Evolutionary conservation across 2,329 filamentous ascomycete species (phyloP).

Genomic region (Pseudogymnoascus sp.): DNA sequence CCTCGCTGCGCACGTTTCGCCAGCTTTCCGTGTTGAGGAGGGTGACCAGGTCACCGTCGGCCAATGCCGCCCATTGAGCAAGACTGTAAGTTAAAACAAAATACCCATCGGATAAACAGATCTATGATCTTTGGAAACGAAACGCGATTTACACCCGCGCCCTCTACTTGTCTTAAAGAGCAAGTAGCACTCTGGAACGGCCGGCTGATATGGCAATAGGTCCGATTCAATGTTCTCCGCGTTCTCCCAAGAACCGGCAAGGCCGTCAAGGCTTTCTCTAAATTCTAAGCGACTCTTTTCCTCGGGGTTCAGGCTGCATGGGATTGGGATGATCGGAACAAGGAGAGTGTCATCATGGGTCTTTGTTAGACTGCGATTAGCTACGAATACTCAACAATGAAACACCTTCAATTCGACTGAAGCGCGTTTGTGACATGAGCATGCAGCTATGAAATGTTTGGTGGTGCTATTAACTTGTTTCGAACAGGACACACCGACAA

Average conservation of each 20-base stretch:
- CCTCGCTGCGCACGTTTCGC: constrained; percentile 96
- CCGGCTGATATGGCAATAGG: constrained; percentile 42
- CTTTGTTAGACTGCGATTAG: constrained; percentile 6
- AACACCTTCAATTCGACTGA: constrained; percentile 10
- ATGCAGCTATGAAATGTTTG: constrained; percentile 4
- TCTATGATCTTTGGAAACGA: constrained; percentile 11
- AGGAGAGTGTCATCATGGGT: constrained; percentile 25
- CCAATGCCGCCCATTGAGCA: constrained; percentile 98
- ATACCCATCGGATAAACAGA: constrained; percentile 8
- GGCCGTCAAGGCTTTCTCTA: constrained; percentile 94
- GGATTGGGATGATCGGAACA: constrained; percentile 28
- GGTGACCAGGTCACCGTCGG: constrained; percentile 99
- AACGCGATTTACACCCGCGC: constrained; percentile 12
- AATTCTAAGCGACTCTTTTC: constrained; percentile 67
- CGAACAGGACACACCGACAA: neutral
- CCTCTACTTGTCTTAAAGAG: constrained; percentile 8
- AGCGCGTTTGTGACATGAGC: constrained; percentile 3
- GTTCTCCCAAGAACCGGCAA: constrained; percentile 97
- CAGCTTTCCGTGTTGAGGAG: constrained; percentile 99
- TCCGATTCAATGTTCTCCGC: constrained; percentile 99
- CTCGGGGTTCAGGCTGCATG: constrained; percentile 25
- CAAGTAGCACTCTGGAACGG: constrained; percentile 8
- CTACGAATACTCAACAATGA: constrained; percentile 9
- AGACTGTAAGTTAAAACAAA: constrained; percentile 71
- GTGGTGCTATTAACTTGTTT: constrained; percentile 8